phyloP scores from a whole-genome alignment of 176 grass and related monocot species.

The barley (Hordeum vulgare) region DNA sequence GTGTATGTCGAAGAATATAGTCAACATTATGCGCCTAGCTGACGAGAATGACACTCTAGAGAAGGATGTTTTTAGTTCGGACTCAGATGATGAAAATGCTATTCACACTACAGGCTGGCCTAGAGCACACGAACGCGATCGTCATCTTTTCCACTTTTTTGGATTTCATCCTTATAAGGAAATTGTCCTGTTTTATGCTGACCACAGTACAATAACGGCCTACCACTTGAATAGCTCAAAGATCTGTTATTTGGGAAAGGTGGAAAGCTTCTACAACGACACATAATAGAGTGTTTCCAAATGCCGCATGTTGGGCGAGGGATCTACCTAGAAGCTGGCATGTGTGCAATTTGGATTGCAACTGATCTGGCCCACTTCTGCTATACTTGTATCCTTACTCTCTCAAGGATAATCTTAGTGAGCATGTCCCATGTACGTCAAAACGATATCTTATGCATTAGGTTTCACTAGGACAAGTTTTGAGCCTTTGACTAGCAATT shows the following conservation, averaged over 20 bases:
- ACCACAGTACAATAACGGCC: neutral
- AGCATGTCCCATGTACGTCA: too few species aligned
- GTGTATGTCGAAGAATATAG: neutral
- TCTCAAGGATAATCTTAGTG: too few species aligned
- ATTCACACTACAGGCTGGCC: neutral
- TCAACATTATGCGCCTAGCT: neutral
- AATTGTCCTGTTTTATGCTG: neutral
- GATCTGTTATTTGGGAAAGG: neutral
- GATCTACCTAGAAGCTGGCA: too few species aligned
- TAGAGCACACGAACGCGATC: neutral
- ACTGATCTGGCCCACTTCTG: too few species aligned
- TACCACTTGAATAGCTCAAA: neutral
- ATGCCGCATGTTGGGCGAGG: too few species aligned
- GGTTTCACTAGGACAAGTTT: too few species aligned
- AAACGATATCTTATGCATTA: too few species aligned
- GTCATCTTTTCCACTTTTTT: neutral
- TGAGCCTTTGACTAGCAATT: too few species aligned
- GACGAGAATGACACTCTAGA: neutral
- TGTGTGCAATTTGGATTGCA: too few species aligned
- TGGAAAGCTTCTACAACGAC: too few species aligned
- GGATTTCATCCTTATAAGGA: neutral
- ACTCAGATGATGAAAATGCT: neutral
- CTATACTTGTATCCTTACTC: too few species aligned
- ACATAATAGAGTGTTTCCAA: constrained; percentile 20
- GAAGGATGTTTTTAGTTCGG: neutral